Conservation (phyloP, 495 filamentous ascomycete genomes). For the Patellaria atrata region DNA sequence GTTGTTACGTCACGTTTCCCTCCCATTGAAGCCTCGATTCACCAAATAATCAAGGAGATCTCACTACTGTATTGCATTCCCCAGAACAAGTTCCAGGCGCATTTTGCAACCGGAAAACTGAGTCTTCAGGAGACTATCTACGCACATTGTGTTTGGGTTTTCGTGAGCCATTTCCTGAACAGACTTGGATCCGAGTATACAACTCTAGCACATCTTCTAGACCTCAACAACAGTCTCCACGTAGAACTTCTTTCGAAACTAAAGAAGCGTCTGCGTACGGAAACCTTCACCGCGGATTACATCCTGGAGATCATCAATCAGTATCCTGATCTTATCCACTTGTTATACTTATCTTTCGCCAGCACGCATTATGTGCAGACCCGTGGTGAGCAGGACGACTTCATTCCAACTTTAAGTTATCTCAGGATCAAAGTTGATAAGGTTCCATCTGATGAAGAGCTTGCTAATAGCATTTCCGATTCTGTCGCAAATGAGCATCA, state of each 20-base stretch:
- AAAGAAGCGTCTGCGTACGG: slow-evolving; percentile 85
- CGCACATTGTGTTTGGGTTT: slow-evolving; percentile 93
- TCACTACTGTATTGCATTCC: slow-evolving; percentile 95
- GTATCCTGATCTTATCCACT: slow-evolving; percentile 76
- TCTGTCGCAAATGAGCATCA: slow-evolving; percentile 86
- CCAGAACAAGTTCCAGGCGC: slow-evolving; percentile 81
- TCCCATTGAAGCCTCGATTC: slow-evolving; percentile 83
- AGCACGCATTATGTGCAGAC: slow-evolving; percentile 80
- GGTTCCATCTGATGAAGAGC: slow-evolving; percentile 60
- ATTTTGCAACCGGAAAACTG: slow-evolving; percentile 77
- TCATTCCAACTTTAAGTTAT: slow-evolving; percentile 69
- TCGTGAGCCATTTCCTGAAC: slow-evolving; percentile 94
- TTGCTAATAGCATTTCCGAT: slow-evolving; percentile 69
- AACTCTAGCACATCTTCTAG: slow-evolving; percentile 68
- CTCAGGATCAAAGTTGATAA: slow-evolving; percentile 55
- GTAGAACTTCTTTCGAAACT: slow-evolving; percentile 87
- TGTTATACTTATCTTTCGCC: slow-evolving; percentile 83
- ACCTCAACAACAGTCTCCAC: slow-evolving; percentile 66
- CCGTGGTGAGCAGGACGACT: slow-evolving; percentile 58
- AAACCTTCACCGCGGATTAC: slow-evolving; percentile 96
- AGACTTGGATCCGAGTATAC: slow-evolving; percentile 81
- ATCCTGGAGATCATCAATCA: slow-evolving; percentile 92
- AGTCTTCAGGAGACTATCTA: slow-evolving; percentile 96
- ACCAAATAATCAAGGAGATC: slow-evolving; percentile 98
- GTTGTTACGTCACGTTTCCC: slow-evolving; percentile 43